Evolutionary conservation across 202 grass and related monocot genomes (phyloP).

Genomic region (Setaria italica): DNA sequence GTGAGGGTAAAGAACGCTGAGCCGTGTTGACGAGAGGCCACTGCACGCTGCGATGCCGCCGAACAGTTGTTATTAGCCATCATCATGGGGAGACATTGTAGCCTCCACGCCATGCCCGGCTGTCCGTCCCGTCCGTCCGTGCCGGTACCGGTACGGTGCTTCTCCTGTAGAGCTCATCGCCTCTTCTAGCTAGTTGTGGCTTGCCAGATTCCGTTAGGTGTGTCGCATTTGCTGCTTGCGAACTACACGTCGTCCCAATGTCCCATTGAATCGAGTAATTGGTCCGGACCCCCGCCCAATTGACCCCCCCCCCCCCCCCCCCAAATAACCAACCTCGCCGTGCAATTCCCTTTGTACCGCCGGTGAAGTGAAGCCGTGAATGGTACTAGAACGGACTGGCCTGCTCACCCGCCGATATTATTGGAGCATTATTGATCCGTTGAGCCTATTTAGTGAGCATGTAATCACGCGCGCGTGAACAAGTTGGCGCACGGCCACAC

Average conservation of each 20-base stretch:
- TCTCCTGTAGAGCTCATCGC: neutral
- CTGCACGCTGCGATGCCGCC: too few species aligned
- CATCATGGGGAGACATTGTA: neutral
- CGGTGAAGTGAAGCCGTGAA: neutral
- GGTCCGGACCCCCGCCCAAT: neutral
- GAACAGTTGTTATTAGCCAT: too few species aligned
- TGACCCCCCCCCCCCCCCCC: too few species aligned
- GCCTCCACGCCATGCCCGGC: neutral
- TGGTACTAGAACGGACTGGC: too few species aligned
- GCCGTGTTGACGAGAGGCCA: too few species aligned
- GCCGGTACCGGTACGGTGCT: neutral
- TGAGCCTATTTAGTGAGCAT: too few species aligned
- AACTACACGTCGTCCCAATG: too few species aligned
- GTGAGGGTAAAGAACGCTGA: too few species aligned
- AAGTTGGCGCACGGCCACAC: neutral
- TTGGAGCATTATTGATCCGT: too few species aligned
- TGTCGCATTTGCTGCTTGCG: slow-evolving; percentile 10
- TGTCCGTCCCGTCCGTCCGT: neutral
- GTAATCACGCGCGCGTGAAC: neutral
- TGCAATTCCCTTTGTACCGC: neutral
- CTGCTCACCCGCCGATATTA: too few species aligned
- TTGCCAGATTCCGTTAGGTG: neutral
- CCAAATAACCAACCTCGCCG: neutral
- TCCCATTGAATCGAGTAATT: neutral
- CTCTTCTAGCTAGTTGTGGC: neutral